Base-by-base conservation (phyloP, 2,329 filamentous ascomycete species). In the Curvularia lunata region DNA sequence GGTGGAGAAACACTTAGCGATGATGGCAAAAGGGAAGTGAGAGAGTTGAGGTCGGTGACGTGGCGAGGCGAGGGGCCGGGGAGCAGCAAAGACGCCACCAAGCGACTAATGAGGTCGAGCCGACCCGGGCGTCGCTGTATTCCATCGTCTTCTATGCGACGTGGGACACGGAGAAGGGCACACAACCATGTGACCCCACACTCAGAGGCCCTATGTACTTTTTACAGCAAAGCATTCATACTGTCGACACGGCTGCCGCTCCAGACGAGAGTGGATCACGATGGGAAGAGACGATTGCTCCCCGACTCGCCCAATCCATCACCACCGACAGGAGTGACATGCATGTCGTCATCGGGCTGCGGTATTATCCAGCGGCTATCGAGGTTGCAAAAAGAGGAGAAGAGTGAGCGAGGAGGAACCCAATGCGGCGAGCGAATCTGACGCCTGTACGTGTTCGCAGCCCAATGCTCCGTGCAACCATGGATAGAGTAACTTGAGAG, bases 351-450 rank as follows among this genome's bases (percentile, higher is more conserved):
- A 63, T 53, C 61, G 50, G 32, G 48, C 30, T 49, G 52, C 54
- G 56, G 61, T 34, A 46, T 61, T 61, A 66, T 63, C 57, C 62
- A 62, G 72, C 72, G 71, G 71, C 67, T 72, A 73, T 71, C 71
- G 64, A 68, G 70, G 58, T 49, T 68, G 53, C 48, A 38, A 48
- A 65, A 62, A 43, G 45, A 52, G 45, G 38, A 37, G 48, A 48
- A 21, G 32, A 46, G 25, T 23, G 30, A 51, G 13, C n/a, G 41
- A 18, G 21, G 18, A 38, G 30, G 18, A 38, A 21, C 18, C 27
- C 49, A 52, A n/a, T 40, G n/a, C 48, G 21, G 19, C 23, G 45
- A 49, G 62, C 71, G 71, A 74, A 70, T 74, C 61, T 63, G 48
- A 56, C 54, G 41, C 25, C 47, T 53, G 62, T 73, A 74, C 73